Base-by-base conservation (phyloP, 176 grass and related monocot genomes). In the Rhipidocladum racemiflorum region DNA sequence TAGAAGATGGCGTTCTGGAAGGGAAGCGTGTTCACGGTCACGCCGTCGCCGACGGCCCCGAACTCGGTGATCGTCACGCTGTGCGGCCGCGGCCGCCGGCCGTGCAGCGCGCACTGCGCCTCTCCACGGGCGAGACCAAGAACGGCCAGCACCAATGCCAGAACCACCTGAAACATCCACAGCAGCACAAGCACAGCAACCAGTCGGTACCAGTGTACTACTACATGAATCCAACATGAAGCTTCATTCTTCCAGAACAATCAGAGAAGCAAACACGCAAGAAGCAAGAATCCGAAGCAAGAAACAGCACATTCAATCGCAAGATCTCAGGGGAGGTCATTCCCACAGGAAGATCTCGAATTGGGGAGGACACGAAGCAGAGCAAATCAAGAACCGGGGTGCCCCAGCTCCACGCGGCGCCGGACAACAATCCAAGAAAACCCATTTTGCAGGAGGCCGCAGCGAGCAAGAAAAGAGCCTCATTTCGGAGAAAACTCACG, bases 1-100 rank as follows among this genome's bases (percentile, higher is more conserved):
- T 97, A 97, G 87, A 97, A 97, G 59, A 97, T 72, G 64, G 94
- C 94, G 82, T 97, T 97, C 77, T 97, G 94, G 82, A 97, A 97
- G 36, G 94, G 72, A 25, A 97, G 46, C 46, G 94, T 94, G 73
- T 97, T 97, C 54, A 92, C 6, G 5, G 91, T 94, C 42, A 82
- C 75, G 21, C 94, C 94, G 50, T 97, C 94, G 21, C 94, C 94
- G 4, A 97, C 82, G 11, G 94, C 94, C 9, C 94, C 94, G 45
- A 97, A 97, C 65, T 97, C 94, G 14, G 91, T 92, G 61, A 97
- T 94, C 46, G 87, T 87, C 35, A 97, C 91, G 67, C 91, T 97
- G 85, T 97, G 94, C 4, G 94, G 74, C 51, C 85, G 82, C 46
- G 39, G 39, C 15, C 36, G 81, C 61, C 59, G n/a, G 6, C 61